These are phyloP conservation scores for Scutellaria barbata DNA, from an alignment of 257 asterid genomes.

Conservation along the genomic window DNA sequence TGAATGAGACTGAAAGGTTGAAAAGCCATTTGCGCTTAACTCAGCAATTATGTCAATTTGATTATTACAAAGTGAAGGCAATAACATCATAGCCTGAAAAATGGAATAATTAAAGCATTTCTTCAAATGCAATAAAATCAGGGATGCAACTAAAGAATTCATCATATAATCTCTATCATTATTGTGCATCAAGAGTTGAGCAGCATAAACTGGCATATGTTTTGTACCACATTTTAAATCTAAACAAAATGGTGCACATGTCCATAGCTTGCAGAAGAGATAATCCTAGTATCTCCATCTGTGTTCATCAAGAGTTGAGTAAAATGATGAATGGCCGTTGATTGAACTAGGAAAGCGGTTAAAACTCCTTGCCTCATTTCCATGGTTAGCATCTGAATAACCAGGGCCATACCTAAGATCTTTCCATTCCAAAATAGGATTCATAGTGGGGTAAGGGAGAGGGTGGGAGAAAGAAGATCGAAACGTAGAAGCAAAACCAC, in stretches of 20 bases:
- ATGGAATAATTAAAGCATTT: too few relatives aligned
- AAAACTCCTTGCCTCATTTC: neutral
- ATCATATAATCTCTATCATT: too few relatives aligned
- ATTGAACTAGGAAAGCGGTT: constrained; percentile 30
- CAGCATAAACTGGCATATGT: neutral
- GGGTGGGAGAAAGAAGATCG: constrained; percentile 33
- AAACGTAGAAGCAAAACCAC: constrained; percentile 21
- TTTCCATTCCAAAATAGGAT: constrained; percentile 5
- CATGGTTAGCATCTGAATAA: constrained; percentile 35
- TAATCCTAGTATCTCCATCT: constrained; percentile 24
- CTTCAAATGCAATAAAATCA: too few relatives aligned
- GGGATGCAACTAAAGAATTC: too few relatives aligned
- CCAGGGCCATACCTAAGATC: constrained; percentile 10
- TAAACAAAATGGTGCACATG: neutral
- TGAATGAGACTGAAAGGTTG: too few relatives aligned
- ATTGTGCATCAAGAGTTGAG: too few relatives aligned
- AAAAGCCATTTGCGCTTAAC: too few relatives aligned
- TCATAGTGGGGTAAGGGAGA: neutral
- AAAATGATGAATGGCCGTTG: constrained; percentile 23
- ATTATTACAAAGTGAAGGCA: too few relatives aligned
- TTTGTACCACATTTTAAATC: neutral
- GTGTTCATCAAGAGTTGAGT: constrained; percentile 12
- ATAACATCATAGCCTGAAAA: too few relatives aligned
- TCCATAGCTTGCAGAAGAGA: neutral
- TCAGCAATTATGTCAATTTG: too few relatives aligned